Evolutionary conservation across 108 stramenopile genomes (phyloP).

Genomic region (Cylindrotheca closterium): DNA sequence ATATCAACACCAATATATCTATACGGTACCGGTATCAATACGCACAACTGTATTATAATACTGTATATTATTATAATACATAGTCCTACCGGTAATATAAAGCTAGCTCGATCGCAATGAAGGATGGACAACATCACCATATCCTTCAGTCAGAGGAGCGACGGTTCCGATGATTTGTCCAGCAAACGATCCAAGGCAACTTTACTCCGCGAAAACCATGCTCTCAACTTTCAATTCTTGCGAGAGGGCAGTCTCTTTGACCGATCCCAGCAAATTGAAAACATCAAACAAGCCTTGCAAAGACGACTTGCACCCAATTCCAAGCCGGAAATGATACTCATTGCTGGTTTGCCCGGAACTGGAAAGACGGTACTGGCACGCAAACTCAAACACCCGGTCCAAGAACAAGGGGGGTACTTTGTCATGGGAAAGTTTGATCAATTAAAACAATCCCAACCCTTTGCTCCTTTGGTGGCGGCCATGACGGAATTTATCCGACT

Average conservation of each 20-base stretch:
- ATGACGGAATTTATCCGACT: not conserved
- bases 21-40: no score
- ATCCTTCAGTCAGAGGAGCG: no score
- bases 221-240: not conserved
- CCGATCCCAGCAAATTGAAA: not conserved
- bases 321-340: slow-evolving; percentile 49
- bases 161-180: no score
- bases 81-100: no score
- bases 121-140: no score
- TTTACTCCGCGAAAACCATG: no score
- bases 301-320: not conserved
- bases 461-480: slow-evolving; percentile 26
- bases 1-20: no score
- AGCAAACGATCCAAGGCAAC: no score
- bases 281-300: not conserved
- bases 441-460: slow-evolving; percentile 9
- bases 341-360: slow-evolving; percentile 59
- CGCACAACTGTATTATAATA: no score
- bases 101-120: no score
- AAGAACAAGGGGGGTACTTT: slow-evolving; percentile 10
- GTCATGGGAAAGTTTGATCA: slow-evolving; percentile 25
- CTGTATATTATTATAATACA: no score
- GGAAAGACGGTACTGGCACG: slow-evolving; percentile 55
- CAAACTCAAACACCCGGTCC: slow-evolving; percentile 1
- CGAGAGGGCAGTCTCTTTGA: not conserved